These are phyloP conservation scores for Daldinia bambusicola DNA, from an alignment of 495 filamentous ascomycete species.

Conservation along the genomic window DNA sequence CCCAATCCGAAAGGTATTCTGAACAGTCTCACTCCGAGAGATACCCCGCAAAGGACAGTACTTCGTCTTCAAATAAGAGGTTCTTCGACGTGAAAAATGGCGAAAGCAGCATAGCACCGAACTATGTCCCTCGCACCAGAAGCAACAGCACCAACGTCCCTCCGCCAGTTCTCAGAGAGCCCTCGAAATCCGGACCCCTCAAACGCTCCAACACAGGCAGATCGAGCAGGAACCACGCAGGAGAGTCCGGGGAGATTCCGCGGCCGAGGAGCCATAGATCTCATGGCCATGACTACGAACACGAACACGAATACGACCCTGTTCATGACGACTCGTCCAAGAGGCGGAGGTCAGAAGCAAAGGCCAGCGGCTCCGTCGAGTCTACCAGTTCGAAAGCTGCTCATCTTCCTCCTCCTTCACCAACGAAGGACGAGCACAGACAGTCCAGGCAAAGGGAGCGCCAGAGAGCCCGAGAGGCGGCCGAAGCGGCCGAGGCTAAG, in stretches of 20 bases:
- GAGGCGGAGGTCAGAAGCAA: slow-evolving; percentile 26
- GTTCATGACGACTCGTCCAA: slow-evolving; percentile 24
- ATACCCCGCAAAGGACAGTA: slow-evolving; percentile 38
- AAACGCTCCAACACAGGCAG: slow-evolving; percentile 54
- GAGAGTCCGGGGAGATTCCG: slow-evolving; percentile 33
- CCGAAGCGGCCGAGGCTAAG: slow-evolving; percentile 23
- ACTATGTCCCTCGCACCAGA: slow-evolving; percentile 32
- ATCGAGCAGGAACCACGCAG: slow-evolving; percentile 37
- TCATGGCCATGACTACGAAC: slow-evolving; percentile 7
- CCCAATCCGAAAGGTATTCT: slow-evolving; percentile 19
- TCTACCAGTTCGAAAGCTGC: slow-evolving; percentile 23
- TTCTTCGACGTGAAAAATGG: slow-evolving; percentile 54
- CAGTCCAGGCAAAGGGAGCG: slow-evolving; percentile 32
- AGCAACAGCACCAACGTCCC: slow-evolving; percentile 35
- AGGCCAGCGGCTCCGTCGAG: slow-evolving; percentile 8
- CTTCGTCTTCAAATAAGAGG: slow-evolving; percentile 50
- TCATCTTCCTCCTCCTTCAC: neutral
- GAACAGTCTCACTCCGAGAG: slow-evolving; percentile 39
- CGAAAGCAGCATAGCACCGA: slow-evolving; percentile 50
- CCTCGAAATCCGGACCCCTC: slow-evolving; percentile 43
- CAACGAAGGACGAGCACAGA: slow-evolving; percentile 22
- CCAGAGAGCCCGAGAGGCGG: slow-evolving; percentile 34
- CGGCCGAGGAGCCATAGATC: slow-evolving; percentile 38
- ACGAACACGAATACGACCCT: neutral
- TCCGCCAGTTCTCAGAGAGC: slow-evolving; percentile 15